A percentile compares a stretch with the other conserved stretches of the same genome.
Conservation (phyloP, 1,139 yeast species). For the Debaryomyces fabryi region DNA sequence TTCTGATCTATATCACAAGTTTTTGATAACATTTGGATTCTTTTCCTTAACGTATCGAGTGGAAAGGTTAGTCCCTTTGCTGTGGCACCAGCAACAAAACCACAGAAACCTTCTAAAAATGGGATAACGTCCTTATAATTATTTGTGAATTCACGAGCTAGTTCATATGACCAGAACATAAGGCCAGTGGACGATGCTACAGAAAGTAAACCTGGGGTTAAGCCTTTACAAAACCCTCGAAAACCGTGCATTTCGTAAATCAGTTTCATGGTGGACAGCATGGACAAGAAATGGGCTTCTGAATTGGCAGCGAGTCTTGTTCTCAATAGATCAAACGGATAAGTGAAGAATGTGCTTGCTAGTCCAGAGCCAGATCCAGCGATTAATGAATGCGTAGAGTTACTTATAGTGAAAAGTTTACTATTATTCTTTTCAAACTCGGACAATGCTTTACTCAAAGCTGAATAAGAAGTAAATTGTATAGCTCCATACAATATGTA, state of each 20-base stretch:
- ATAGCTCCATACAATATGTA: slow-evolving; percentile 83
- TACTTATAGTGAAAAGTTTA: slow-evolving; percentile 28
- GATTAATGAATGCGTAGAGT: slow-evolving; percentile 53
- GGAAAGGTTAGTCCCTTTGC: slow-evolving; percentile 83
- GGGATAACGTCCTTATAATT: slow-evolving; percentile 34
- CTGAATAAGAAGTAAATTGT: slow-evolving; percentile 76
- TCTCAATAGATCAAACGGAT: slow-evolving; percentile 85
- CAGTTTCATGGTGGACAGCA: slow-evolving; percentile 41
- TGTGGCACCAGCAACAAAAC: slow-evolving; percentile 73
- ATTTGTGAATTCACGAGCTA: slow-evolving; percentile 36
- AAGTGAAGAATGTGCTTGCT: slow-evolving; percentile 69
- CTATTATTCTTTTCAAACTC: slow-evolving; percentile 25
- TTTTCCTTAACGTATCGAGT: slow-evolving; percentile 76
- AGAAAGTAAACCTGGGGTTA: slow-evolving; percentile 62
- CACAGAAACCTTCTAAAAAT: slow-evolving; percentile 65
- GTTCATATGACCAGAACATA: slow-evolving; percentile 69
- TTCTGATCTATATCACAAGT: slow-evolving; percentile 15
- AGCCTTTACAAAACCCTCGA: slow-evolving; percentile 64
- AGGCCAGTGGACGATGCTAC: slow-evolving; percentile 69
- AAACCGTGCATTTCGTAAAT: slow-evolving; percentile 55
- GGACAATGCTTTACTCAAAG: slow-evolving; percentile 48
- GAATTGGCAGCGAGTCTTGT: slow-evolving; percentile 76
- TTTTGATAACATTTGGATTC: slow-evolving; percentile 66
- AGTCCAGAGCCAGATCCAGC: slow-evolving; percentile 83
- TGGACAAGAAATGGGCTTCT: slow-evolving; percentile 44